Evolutionary conservation across 768 basidiomycete species (phyloP).

Genomic region (Agaricus subrufescens): DNA sequence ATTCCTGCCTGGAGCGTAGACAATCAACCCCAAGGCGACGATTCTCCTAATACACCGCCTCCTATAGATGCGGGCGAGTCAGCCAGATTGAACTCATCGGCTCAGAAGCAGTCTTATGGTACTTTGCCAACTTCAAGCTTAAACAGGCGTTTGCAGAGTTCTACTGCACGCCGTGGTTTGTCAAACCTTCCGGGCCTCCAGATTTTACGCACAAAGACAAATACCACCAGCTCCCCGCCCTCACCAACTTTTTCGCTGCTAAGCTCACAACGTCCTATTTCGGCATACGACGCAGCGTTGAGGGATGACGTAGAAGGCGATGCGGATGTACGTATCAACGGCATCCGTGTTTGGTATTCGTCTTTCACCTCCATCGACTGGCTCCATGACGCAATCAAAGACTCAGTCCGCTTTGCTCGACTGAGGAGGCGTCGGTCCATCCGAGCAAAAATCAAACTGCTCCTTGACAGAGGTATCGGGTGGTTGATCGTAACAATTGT

Average conservation of each 20-base stretch:
- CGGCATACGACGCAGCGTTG: slow-evolving; percentile 64
- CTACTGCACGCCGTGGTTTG: slow-evolving; percentile 29
- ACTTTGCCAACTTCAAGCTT: slow-evolving; percentile 34
- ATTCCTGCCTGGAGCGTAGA: neutral
- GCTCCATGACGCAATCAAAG: slow-evolving; percentile 96
- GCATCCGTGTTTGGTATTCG: slow-evolving; percentile 87
- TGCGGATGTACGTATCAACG: slow-evolving; percentile 68
- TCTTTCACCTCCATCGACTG: slow-evolving; percentile 92
- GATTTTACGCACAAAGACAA: slow-evolving; percentile 20
- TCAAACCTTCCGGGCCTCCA: slow-evolving; percentile 32
- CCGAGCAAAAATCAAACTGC: slow-evolving; percentile 58
- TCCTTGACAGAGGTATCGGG: slow-evolving; percentile 74
- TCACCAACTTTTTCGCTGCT: slow-evolving; percentile 20
- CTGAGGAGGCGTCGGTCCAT: slow-evolving; percentile 67
- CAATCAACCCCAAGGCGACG: neutral
- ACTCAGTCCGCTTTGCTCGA: slow-evolving; percentile 75
- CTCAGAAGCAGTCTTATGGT: slow-evolving; percentile 47
- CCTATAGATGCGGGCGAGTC: slow-evolving; percentile 9
- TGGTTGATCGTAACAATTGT: slow-evolving; percentile 89
- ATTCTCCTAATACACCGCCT: neutral
- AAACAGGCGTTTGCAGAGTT: slow-evolving; percentile 22
- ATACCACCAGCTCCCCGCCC: slow-evolving; percentile 31
- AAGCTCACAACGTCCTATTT: slow-evolving; percentile 54
- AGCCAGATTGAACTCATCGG: slow-evolving; percentile 22
- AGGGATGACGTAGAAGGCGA: slow-evolving; percentile 39